Conservation (phyloP, 129 eudicot genomes). For the Tanacetum coccineum region DNA sequence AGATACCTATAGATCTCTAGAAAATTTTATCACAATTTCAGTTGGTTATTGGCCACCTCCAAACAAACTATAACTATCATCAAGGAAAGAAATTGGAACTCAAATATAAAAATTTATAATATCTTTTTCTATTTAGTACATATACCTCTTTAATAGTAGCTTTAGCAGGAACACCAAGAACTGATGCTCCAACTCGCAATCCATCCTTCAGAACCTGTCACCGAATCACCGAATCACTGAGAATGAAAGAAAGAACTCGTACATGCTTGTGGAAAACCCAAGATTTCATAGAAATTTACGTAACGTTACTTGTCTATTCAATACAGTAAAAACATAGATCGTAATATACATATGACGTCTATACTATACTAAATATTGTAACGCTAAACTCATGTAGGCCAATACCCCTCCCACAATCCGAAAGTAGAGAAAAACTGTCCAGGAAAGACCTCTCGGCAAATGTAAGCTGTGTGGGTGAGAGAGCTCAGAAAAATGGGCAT, state of each 20-base stretch:
- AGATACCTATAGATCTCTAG: not conserved
- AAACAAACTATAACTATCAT: constrained; percentile 3
- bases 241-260: not conserved
- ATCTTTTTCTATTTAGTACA: not conserved
- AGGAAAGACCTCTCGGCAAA: too few relatives aligned
- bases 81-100: constrained; percentile 1
- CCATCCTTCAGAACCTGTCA: constrained; percentile 82
- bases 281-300: too few relatives aligned
- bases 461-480: too few relatives aligned
- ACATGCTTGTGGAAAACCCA: not conserved
- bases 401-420: too few relatives aligned
- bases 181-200: constrained; percentile 80
- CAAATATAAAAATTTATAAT: not conserved
- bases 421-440: too few relatives aligned
- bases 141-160: constrained; percentile 97
- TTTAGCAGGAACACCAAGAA: constrained; percentile 97
- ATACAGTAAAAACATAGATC: too few relatives aligned
- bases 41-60: not conserved
- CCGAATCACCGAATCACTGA: constrained; percentile 14
- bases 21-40: not conserved
- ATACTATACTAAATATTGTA: too few relatives aligned
- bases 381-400: too few relatives aligned
- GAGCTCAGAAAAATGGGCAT: too few relatives aligned
- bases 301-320: too few relatives aligned
- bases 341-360: too few relatives aligned